phyloP scores from a whole-genome alignment of 108 stramenopile species.

The Cyclotella choctawhatcheeana region DNA sequence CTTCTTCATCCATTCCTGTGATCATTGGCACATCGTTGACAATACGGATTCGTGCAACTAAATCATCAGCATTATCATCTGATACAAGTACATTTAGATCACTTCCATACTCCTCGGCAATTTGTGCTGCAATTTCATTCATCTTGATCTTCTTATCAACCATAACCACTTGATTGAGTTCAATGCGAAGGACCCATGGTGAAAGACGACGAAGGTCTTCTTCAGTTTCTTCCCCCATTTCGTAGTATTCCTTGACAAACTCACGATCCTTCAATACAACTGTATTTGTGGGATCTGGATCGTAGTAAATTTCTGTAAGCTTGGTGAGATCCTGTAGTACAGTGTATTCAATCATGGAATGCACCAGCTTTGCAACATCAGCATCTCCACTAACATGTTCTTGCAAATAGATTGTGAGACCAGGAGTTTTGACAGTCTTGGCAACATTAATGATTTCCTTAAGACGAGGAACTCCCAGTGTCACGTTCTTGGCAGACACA shows the following conservation, averaged over 20 bases:
- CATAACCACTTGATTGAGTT: slow-evolving; percentile 89
- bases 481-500: slow-evolving; percentile 98
- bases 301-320: slow-evolving; percentile 96
- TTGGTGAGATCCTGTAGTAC: slow-evolving; percentile 90
- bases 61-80: slow-evolving; percentile 93
- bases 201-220: slow-evolving; percentile 86
- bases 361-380: slow-evolving; percentile 84
- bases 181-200: slow-evolving; percentile 98
- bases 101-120: slow-evolving; percentile 83
- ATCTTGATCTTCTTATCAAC: slow-evolving; percentile 92
- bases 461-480: slow-evolving; percentile 97
- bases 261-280: slow-evolving; percentile 91
- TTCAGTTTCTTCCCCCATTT: slow-evolving; percentile 85
- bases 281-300: slow-evolving; percentile 93
- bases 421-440: slow-evolving; percentile 96
- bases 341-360: slow-evolving; percentile 92
- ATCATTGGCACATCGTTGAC: slow-evolving; percentile 83
- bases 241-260: slow-evolving; percentile 92
- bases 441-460: slow-evolving; percentile 99
- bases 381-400: slow-evolving; percentile 82
- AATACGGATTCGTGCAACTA: slow-evolving; percentile 92
- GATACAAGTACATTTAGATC: slow-evolving; percentile 91
- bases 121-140: slow-evolving; percentile 84
- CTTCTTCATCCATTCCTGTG: slow-evolving; percentile 77
- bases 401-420: slow-evolving; percentile 90